Evolutionary conservation across 345 rosid genomes (phyloP), one percentile per base, ranked within the genome.

Genomic region (Aurinia saxatilis): DNA sequence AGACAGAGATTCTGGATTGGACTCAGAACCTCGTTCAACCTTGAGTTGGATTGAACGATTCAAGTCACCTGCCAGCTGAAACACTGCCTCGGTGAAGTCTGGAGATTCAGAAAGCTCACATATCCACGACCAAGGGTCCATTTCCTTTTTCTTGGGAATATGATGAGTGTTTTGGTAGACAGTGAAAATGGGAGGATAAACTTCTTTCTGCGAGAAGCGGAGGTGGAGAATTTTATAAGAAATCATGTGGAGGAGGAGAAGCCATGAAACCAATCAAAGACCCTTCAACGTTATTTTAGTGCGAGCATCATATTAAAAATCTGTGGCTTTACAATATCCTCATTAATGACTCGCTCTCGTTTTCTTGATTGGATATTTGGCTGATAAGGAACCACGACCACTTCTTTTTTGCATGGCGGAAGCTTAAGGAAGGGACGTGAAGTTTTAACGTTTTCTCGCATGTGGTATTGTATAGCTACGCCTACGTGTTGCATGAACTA

Each of bases 51-150:
- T 78, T 3, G 83, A 50, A 49, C 73, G 79, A 71, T 78, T 53
- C 18, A 73, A 56, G 21, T 62, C 62, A 0, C 73, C 76, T 2
- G 80, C 92, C 3, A 88, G 82, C 49, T 79, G 77, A 50, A 77
- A 73, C 58, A 52, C 30, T 7, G 39, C 67, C 10, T 66, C 78
- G 3, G 12, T 12, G 72, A 75, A 74, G 41, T 70, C 62, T 6
- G 50, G 63, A 4, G 73, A 71, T 67, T 60, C 58, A 8, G 75
- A 81, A 2, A 88, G 80, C 59, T 77, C 80, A 40, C 79, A 82
- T 33, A 91, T 80, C 95, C 96, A 91, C 2, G 91, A 81, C 98
- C 98, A 91, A 2, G 86, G 63, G 49, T 84, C 83, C 79, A 84
- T 70, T 77, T 77, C 78, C 35, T 39, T 34, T n/a, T 10, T 33